A percentile compares a stretch with the other conserved stretches of the same genome.
phyloP scores from a whole-genome alignment of 2,329 filamentous ascomycete genomes.

The Penicillium sp. region DNA sequence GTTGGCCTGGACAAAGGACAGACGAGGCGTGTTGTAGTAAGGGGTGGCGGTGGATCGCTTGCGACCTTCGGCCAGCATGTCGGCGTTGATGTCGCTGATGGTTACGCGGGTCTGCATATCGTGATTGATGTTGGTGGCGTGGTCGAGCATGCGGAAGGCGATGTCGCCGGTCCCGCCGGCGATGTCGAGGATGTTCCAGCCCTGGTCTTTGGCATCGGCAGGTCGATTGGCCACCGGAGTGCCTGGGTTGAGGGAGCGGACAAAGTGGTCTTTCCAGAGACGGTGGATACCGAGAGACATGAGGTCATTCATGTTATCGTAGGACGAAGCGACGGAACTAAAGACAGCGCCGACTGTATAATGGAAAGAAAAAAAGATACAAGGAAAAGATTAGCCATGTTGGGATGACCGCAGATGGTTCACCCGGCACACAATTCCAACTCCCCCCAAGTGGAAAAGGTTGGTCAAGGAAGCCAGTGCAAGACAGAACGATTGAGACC shows the following conservation, averaged over 20 bases:
- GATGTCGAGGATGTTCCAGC: constrained; percentile 82
- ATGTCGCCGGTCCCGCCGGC: constrained; percentile 97
- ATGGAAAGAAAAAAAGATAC: not conserved
- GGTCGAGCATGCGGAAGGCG: constrained; percentile 90
- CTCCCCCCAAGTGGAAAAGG: no score
- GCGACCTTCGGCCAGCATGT: constrained; percentile 85
- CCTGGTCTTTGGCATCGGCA: constrained; percentile 32
- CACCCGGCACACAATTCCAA: no score
- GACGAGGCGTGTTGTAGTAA: constrained; percentile 49
- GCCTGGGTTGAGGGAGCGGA: constrained; percentile 82
- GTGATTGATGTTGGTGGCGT: constrained; percentile 71
- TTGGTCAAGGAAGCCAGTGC: no score
- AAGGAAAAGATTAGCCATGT: not conserved
- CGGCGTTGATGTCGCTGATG: constrained; percentile 90
- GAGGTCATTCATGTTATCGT: constrained; percentile 98
- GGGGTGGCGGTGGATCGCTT: constrained; percentile 64
- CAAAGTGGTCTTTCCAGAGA: constrained; percentile 96
- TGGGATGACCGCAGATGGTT: no score
- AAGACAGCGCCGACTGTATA: constrained; percentile 74
- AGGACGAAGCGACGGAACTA: constrained; percentile 86
- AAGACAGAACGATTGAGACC: not conserved
- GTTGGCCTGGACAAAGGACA: constrained; percentile 82
- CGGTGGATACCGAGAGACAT: constrained; percentile 98
- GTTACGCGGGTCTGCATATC: constrained; percentile 78
- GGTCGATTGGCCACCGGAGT: constrained; percentile 39